Base-by-base conservation (phyloP, 352 stramenopile genomes). In the Phytophthora melonis region DNA sequence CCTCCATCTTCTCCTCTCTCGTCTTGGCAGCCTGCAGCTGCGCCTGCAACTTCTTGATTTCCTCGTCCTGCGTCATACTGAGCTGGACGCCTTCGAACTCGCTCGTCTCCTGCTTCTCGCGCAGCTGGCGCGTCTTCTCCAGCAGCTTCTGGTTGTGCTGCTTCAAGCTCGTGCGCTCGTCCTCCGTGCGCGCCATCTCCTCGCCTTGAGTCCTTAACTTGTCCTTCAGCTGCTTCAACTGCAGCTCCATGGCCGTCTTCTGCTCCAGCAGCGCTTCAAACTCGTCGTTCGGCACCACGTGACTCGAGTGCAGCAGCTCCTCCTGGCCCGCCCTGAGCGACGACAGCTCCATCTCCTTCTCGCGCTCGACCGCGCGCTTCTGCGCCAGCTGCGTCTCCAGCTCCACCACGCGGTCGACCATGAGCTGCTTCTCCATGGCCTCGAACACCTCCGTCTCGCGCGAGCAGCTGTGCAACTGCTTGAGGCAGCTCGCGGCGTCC, bases 311-410 rank as follows among this genome's bases (percentile, higher is more conserved):
- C 21, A 72, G 30, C 3, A 84, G 27, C 39, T 78, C 66, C 3
- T 79, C 80, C 6, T 85, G 72, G 18, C 76, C 75, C 0, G 68
- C 70, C 14, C 78, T 50, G 52, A 89, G 32, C 8, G 30, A 68
- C 2, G 68, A 68, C 49, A 89, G 64, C 53, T 87, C 80, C 30
- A 75, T 66, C 50, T 87, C 80, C 66, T 82, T 84, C 23, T 88
- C 82, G 18, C 68, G 74, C 32, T 89, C 75, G 14, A 74, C 68
- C 21, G 68, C 53, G 39, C 64, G 58, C 62, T 82, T 81, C 57
- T 89, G 79, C n/a, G 74, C 66, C 53, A 88, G 61, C 30, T 80
- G 81, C 21, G 76, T 86, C 66, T 89, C 83, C 32, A 91, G 57
- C 55, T 91, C 83, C 13, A 77, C 62, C 16, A 92, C 77, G 36